Evolutionary conservation across 305 asterid species (phyloP), one percentile per base, ranked within the genome.

Genomic region (Fraxinus floribunda): DNA sequence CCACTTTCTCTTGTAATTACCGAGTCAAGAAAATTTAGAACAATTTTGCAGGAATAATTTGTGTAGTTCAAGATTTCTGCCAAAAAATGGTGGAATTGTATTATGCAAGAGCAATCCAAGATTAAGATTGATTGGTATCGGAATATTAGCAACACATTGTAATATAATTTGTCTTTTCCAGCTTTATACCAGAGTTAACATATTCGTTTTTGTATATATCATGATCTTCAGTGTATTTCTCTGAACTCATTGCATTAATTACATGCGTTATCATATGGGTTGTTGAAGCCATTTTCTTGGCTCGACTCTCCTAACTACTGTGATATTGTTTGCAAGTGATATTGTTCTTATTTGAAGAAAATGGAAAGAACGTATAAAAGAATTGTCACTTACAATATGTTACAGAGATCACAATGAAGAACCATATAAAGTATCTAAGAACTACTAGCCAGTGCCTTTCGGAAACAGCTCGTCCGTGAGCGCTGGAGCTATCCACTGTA

Each of bases 401-500:
- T 68, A 68, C 75, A 68, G 39, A 68, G 75, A 68, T 68, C 75
- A 68, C 20, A 68, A 26, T 13, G 38, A 68, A 68, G 75, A 70
- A 70, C 24, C 36, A 71, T 6, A 71, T 71, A 34, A 32, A 34
- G 44, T 32, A 72, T 30, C 76, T 34, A 72, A 34, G 29, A 72
- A 72, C 76, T 34, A 68, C 76, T 72, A 22, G 39, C 76, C 29
- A 72, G 44, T 72, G 76, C 88, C 91, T 83, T 94, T 93, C 24
- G 97, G 97, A 82, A 95, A 93, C 77, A 95, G 66, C 78, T 95
- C 98, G 55, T 93, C 97, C 1, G 94, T 91, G 57, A 94, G 91
- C 2, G 92, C 85, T 0, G 99, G 99, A 85, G 94, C 94, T 38
- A 94, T 94, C 97, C 98, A 94, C 83, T 95, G 70, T 60, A 93